phyloP scores from a whole-genome alignment of 2,329 filamentous ascomycete genomes.

The Achaetomium macrosporum region DNA sequence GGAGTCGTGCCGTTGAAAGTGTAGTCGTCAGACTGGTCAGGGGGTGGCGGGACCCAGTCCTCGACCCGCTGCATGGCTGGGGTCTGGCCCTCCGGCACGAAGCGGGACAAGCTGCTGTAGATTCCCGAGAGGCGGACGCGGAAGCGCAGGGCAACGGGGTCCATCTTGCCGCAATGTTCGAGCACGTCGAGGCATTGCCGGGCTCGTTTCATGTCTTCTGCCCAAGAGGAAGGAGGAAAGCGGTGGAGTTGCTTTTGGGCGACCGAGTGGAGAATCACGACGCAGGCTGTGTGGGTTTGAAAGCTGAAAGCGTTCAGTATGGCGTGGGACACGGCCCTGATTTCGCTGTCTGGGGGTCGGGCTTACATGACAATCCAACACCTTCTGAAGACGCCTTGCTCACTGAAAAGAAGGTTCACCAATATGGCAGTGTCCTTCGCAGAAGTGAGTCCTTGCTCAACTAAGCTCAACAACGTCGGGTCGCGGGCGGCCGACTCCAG shows the following conservation, averaged over 20 bases:
- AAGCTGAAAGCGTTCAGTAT: slow-evolving; percentile 19
- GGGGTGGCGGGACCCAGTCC: slow-evolving; percentile 13
- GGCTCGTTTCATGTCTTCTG: slow-evolving; percentile 25
- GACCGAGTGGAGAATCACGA: slow-evolving; percentile 28
- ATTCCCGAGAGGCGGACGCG: slow-evolving; percentile 15
- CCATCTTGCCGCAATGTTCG: slow-evolving; percentile 14
- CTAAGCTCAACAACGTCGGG: slow-evolving; percentile 10
- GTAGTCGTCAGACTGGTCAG: background rate
- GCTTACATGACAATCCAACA: slow-evolving; percentile 31
- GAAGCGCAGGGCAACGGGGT: slow-evolving; percentile 20
- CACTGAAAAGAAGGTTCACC: slow-evolving; percentile 21
- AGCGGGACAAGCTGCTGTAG: slow-evolving; percentile 7
- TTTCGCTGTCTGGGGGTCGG: background rate
- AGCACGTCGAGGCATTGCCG: slow-evolving; percentile 25
- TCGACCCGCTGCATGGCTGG: slow-evolving; percentile 7
- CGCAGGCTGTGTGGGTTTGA: slow-evolving; percentile 29
- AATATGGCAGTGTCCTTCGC: slow-evolving; percentile 26
- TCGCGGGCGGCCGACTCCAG: background rate
- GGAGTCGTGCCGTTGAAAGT: too few relatives aligned
- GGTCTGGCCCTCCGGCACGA: background rate
- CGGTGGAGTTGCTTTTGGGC: slow-evolving; percentile 29
- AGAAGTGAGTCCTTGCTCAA: slow-evolving; percentile 25
- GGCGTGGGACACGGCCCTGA: too few relatives aligned
- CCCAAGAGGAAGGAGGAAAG: slow-evolving; percentile 22
- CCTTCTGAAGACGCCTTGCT: slow-evolving; percentile 22